These are phyloP conservation scores for Epichloe baconii DNA, from an alignment of 2,329 filamentous ascomycete species.

Conservation along the genomic window DNA sequence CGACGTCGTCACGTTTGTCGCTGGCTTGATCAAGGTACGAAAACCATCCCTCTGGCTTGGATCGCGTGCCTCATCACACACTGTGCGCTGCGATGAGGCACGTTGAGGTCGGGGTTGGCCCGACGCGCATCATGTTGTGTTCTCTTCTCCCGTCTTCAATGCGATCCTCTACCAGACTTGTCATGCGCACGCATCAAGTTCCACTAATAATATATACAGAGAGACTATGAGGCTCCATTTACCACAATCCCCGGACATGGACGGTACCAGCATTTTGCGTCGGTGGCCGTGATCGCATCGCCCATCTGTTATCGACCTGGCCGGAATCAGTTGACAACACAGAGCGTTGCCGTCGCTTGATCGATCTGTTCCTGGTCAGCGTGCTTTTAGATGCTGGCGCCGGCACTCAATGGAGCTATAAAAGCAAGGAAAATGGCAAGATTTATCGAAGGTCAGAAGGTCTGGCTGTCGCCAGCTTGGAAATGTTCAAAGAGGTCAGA, in stretches of 20 bases:
- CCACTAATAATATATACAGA: slow-evolving; percentile 17
- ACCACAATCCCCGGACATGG: slow-evolving; percentile 70
- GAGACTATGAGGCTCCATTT: slow-evolving; percentile 44
- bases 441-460: slow-evolving; percentile 79
- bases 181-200: neutral
- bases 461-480: slow-evolving; percentile 59
- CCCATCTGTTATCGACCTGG: slow-evolving; percentile 58
- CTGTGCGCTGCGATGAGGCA: neutral
- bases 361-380: slow-evolving; percentile 68
- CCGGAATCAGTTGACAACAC: slow-evolving; percentile 54
- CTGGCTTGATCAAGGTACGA: slow-evolving; percentile 85
- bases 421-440: slow-evolving; percentile 75
- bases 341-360: slow-evolving; percentile 60
- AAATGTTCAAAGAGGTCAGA: slow-evolving; percentile 75
- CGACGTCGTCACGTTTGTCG: slow-evolving; percentile 74
- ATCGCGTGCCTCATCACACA: neutral
- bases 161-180: neutral
- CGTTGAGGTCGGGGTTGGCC: neutral
- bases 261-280: slow-evolving; percentile 70
- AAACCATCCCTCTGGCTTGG: neutral
- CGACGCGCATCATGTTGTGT: neutral
- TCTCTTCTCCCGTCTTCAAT: neutral
- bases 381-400: slow-evolving; percentile 80
- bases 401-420: slow-evolving; percentile 83
- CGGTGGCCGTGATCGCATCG: slow-evolving; percentile 62